Percentiles rank a stretch among this genome's conserved stretches.
These are phyloP conservation scores for Rhododendron simsii DNA, from an alignment of 148 eudicot genomes.

Conservation along the genomic window DNA sequence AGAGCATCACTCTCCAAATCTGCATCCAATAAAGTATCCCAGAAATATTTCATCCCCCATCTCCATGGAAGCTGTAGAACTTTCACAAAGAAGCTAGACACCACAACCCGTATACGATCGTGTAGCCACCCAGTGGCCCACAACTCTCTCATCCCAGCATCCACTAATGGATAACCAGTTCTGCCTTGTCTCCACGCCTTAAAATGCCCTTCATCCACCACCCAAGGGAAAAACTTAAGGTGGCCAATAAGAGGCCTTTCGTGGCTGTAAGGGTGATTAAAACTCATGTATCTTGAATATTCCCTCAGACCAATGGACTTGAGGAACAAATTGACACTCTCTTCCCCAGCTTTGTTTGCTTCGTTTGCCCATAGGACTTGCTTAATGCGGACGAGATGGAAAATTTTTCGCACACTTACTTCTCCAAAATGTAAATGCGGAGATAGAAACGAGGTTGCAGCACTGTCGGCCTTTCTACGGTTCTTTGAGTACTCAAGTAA, in stretches of 20 bases:
- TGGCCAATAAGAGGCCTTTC: constrained; percentile 88
- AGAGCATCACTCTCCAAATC: constrained; percentile 99
- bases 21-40: constrained; percentile 97
- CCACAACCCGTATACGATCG: constrained; percentile 91
- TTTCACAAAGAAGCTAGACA: constrained; percentile 95
- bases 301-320: constrained; percentile 94
- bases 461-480: constrained; percentile 92
- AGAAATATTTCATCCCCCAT: constrained; percentile 99
- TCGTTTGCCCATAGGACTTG: constrained; percentile 93
- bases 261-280: constrained; percentile 91
- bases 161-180: constrained; percentile 99
- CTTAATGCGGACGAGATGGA: constrained; percentile 78
- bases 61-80: constrained; percentile 98
- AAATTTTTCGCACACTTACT: constrained; percentile 83
- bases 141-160: constrained; percentile 98
- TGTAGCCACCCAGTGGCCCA: constrained; percentile 99
- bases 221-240: constrained; percentile 94
- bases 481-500: constrained; percentile 77
- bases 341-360: constrained; percentile 80
- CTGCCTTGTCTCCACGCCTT: constrained; percentile 99
- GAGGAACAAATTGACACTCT: constrained; percentile 91
- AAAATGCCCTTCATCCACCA: constrained; percentile 74
- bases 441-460: constrained; percentile 94
- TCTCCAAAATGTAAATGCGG: constrained; percentile 98
- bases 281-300: constrained; percentile 92